Base-by-base conservation (phyloP, 768 basidiomycete genomes). In the Fibroporia radiculosa region DNA sequence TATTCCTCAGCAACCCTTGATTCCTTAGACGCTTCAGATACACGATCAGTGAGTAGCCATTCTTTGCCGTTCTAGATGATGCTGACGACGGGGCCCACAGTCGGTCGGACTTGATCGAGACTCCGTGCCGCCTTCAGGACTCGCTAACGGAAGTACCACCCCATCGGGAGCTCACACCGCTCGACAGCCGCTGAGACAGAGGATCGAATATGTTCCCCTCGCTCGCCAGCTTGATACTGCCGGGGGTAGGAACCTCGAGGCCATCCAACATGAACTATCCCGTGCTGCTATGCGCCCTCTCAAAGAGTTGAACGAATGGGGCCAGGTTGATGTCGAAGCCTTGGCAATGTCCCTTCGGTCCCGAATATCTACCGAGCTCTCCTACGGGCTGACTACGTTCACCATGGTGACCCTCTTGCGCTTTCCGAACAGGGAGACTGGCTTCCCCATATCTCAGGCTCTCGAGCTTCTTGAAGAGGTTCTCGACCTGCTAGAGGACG, bases 291-390 rank as follows among this genome's bases (percentile, higher is more conserved):
- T 73, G 42, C 75, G 84, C 34, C 71, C 76, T 5, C 61, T 84
- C 55, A 74, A 85, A 46, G 78, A 83, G 40, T 74, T 89, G 50
- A 80, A 82, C 58, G 90, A 93, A 42, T 90, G 93, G 80, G 92
- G 90, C 18, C 73, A 71, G 6, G 78, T 95, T 40, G 93, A 98
- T 55, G 81, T 97, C 47, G 93, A 96, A 57, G 81, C 81, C n/a
- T 72, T 99, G 40, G 82, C 82, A n/a, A 82, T 99, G 84, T 87
- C 88, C 24, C 67, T 99, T 31, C 84, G 93, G 25, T 95, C 88
- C 27, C 74, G 93, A 27, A 66, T 97, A 32, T 74, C 82, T 7
- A 72, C 78, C 36, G 95, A 99, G 62, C 67, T 93, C 42, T 84
- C 92, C 3, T 98, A 93, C 60, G 90, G 87, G 4, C 66, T 99